Evolutionary conservation across 2,329 filamentous ascomycete genomes (phyloP).

Genomic region (Scedosporium aurantiacum): DNA sequence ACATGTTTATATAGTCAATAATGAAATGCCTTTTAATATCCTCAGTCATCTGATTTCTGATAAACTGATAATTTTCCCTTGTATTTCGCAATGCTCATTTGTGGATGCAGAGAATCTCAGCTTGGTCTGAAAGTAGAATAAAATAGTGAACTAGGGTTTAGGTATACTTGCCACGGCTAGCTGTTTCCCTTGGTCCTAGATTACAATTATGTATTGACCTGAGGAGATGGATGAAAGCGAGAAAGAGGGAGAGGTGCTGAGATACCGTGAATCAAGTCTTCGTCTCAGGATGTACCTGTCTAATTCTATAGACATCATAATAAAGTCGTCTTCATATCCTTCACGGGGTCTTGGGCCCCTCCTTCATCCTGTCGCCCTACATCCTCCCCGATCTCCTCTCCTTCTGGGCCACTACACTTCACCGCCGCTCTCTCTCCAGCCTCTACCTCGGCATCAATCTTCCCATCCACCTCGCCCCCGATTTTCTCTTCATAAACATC

Average conservation of each 20-base stretch:
- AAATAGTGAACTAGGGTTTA: not conserved
- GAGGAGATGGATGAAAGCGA: not conserved
- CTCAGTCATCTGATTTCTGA: too few species aligned
- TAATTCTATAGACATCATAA: too few species aligned
- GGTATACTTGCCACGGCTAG: not conserved
- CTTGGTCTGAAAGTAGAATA: not conserved
- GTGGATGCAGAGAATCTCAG: not conserved
- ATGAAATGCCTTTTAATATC: not conserved
- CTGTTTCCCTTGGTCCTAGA: too few species aligned
- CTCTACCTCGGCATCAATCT: constrained; percentile 36
- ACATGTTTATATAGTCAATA: not conserved
- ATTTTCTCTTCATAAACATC: constrained; percentile 25
- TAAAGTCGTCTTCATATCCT: not conserved
- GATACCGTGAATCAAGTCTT: too few species aligned
- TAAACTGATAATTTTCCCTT: too few species aligned
- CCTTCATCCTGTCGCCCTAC: constrained; percentile 5
- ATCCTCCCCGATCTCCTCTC: constrained; percentile 19
- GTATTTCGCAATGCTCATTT: too few species aligned
- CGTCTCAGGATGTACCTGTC: too few species aligned
- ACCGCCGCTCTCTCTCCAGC: constrained; percentile 19
- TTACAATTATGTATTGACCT: not conserved
- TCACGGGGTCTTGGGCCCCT: not conserved
- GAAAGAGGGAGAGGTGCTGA: not conserved
- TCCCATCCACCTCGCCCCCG: constrained; percentile 24
- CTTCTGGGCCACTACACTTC: constrained; percentile 23